These are phyloP conservation scores for Ascobolus immersus DNA, from an alignment of 495 filamentous ascomycete species.

Conservation along the genomic window DNA sequence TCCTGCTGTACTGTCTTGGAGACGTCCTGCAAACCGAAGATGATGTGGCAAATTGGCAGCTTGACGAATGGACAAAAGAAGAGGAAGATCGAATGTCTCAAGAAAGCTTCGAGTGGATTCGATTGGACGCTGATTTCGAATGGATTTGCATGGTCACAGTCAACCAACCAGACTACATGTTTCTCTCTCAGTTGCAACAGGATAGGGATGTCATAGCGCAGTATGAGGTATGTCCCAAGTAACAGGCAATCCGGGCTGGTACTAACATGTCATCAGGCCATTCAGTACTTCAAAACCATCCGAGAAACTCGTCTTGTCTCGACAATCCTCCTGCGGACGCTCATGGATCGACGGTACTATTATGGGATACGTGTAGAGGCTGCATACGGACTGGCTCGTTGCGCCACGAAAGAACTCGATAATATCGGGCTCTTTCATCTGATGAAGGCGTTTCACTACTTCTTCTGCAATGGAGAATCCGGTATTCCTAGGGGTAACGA, in stretches of 20 bases:
- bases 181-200: conserved; percentile 85
- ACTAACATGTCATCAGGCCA: conserved; percentile 5
- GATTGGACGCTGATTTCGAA: conserved; percentile 93
- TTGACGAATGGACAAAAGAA: conserved; percentile 67
- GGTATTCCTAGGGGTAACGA: conserved; percentile 65
- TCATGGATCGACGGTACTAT: conserved; percentile 83
- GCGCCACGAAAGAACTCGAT: conserved; percentile 39
- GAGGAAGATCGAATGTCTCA: conserved; percentile 75
- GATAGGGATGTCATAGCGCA: conserved; percentile 92
- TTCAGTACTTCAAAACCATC: conserved; percentile 13
- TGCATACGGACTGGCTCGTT: conserved; percentile 42
- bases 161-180: conserved; percentile 84
- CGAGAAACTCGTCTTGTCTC: conserved; percentile 34
- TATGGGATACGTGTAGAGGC: conserved; percentile 73
- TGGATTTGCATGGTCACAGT: conserved; percentile 69
- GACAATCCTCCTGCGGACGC: conserved; percentile 60
- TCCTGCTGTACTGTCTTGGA: conserved; percentile 71
- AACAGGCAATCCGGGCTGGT: background rate
- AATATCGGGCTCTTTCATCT: conserved; percentile 71
- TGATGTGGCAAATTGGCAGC: conserved; percentile 57
- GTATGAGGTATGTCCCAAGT: conserved; percentile 35
- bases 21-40: conserved; percentile 66
- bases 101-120: conserved; percentile 95
- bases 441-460: conserved; percentile 53
- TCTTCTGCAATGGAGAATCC: conserved; percentile 56